A percentile compares a stretch with the other conserved stretches of the same genome.
These are phyloP conservation scores for Porodaedalea pini DNA, from an alignment of 1,284 basidiomycete genomes.

Conservation along the genomic window DNA sequence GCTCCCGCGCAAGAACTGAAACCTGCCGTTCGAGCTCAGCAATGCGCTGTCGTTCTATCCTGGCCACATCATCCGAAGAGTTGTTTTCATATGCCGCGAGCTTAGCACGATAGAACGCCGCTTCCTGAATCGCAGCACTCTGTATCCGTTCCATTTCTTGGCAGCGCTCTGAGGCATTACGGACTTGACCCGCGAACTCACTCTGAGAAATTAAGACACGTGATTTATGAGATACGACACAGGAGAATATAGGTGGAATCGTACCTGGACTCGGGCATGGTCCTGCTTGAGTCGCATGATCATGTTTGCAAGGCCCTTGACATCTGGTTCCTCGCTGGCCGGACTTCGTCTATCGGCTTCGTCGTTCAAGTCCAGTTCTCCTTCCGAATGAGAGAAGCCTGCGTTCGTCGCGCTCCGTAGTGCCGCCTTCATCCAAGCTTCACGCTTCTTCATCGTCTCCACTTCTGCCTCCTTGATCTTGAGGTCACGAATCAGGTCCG, in stretches of 20 bases:
- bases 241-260: slow-evolving; percentile 27
- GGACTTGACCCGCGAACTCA: slow-evolving; percentile 71
- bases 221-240: slow-evolving; percentile 1
- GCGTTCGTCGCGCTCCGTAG: slow-evolving; percentile 74
- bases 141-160: slow-evolving; percentile 80
- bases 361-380: slow-evolving; percentile 40
- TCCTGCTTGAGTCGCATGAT: slow-evolving; percentile 87
- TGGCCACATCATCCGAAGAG: slow-evolving; percentile 60
- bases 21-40: slow-evolving; percentile 80
- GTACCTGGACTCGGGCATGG: slow-evolving; percentile 83
- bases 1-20: slow-evolving; percentile 61
- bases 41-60: slow-evolving; percentile 80
- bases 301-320: slow-evolving; percentile 62
- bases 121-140: slow-evolving; percentile 85
- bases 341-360: slow-evolving; percentile 34
- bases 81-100: slow-evolving; percentile 79
- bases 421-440: slow-evolving; percentile 85
- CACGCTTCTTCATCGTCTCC: slow-evolving; percentile 73
- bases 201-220: slow-evolving; percentile 42
- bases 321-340: slow-evolving; percentile 34
- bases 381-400: slow-evolving; percentile 75
- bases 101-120: slow-evolving; percentile 95
- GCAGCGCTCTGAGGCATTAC: slow-evolving; percentile 72
- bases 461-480: slow-evolving; percentile 80
- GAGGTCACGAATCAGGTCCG: slow-evolving; percentile 73